Evolutionary conservation across 371 early-diverging fungal genomes (phyloP), one percentile per base, ranked within the genome.

Genomic region (Mucor velutinosus): DNA sequence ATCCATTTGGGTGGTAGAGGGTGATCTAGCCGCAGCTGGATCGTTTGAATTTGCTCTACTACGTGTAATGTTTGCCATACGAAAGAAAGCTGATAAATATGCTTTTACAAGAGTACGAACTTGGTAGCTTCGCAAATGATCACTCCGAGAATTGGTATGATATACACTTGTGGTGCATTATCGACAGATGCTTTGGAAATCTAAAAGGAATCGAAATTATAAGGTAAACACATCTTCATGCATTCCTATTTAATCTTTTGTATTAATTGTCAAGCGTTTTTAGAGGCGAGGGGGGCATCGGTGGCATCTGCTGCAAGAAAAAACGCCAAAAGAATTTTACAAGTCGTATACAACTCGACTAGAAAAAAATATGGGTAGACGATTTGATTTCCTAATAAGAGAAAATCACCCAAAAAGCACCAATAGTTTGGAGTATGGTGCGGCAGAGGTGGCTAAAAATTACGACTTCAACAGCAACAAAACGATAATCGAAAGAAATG

Each of bases 61-160:
- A 30, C 30, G 2, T 2, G 30, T 30, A 4, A 30, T 30, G 6
- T 6, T 30, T 2, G 30, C 30, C 6, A 30, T 4, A 6, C 30
- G 30, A 30, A 30, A 6, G 30, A 30, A n/a, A n/a, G n/a, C n/a
- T n/a, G n/a, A 57, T 67, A 64, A 30, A 67, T 39, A 64, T 45
- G 58, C 67, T 72, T 61, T 30, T 64, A 67, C 49, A 55, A 68
- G 72, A 65, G 37, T 67, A 68, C 59, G 68, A 72, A 65, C 56
- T 56, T 57, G 65, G 37, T 58, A 67, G 68, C 59, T 72, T 72
- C 4, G 45, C 58, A 58, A 72, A 65, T 25, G 68, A 68, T 58
- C 62, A 72, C 62, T 72, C 62, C 41, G 62, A 68, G 68, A 68
- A 47, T 64, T 71, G 72, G 64, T 67, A 64, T 47, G 60, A 71